Evolutionary conservation across 768 basidiomycete species (phyloP).

Genomic region (Crassisporium funariophilum): DNA sequence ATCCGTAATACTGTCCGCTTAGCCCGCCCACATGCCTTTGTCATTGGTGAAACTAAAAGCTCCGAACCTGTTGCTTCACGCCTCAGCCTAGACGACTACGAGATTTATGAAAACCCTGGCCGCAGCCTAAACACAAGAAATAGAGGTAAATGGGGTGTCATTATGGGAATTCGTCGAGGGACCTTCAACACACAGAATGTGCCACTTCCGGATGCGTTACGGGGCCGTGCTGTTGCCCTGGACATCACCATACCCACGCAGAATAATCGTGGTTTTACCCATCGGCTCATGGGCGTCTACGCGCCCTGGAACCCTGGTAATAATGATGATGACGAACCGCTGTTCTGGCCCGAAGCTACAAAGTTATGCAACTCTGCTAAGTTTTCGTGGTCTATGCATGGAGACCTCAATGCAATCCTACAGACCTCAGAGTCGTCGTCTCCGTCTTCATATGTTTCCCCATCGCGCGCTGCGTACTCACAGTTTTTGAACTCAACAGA

Average conservation of each 20-base stretch:
- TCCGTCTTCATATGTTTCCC: too few relatives aligned
- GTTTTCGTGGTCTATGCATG: slow-evolving; percentile 17
- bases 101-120: too few relatives aligned
- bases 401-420: slow-evolving; percentile 20
- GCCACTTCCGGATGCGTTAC: slow-evolving; percentile 9
- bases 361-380: slow-evolving; percentile 1
- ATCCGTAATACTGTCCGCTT: slow-evolving; percentile 6
- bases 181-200: slow-evolving; percentile 3
- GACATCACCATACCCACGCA: slow-evolving; percentile 24
- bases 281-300: slow-evolving; percentile 25
- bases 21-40: slow-evolving; percentile 12
- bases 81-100: slow-evolving; percentile 6
- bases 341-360: slow-evolving; percentile 17
- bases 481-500: slow-evolving; percentile 5
- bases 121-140: slow-evolving; percentile 7
- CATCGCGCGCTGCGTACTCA: background rate
- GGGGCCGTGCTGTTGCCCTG: slow-evolving; percentile 20
- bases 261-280: too few relatives aligned
- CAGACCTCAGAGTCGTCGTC: slow-evolving; percentile 8
- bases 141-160: slow-evolving; percentile 15
- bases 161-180: slow-evolving; percentile 13
- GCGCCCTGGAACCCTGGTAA: slow-evolving; percentile 29
- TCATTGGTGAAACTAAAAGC: slow-evolving; percentile 18
- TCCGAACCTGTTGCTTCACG: slow-evolving; percentile 1
- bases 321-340: background rate